Evolutionary conservation across 2,329 filamentous ascomycete genomes (phyloP).

Genomic region (Paramyrothecium roridum): DNA sequence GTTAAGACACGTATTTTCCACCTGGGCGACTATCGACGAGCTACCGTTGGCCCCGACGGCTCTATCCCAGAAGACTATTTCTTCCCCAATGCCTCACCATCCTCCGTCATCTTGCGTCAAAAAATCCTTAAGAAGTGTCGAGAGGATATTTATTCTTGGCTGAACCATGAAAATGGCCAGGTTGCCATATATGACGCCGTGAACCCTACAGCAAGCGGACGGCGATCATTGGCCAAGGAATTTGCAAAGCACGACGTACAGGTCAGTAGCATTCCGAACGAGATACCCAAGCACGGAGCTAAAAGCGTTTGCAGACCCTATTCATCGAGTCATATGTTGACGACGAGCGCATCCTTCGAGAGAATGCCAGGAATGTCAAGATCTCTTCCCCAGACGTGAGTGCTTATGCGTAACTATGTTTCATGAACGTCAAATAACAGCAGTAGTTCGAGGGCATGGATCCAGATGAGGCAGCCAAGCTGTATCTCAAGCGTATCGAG

Average conservation of each 20-base stretch:
- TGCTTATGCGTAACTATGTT: constrained; percentile 3
- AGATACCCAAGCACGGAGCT: background rate
- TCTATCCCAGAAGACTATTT: constrained; percentile 97
- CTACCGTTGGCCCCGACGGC: constrained; percentile 78
- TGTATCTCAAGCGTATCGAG: constrained; percentile 87
- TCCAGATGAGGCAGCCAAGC: constrained; percentile 84
- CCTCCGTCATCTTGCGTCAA: constrained; percentile 89
- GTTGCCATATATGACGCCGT: constrained; percentile 99
- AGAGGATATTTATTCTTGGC: constrained; percentile 93
- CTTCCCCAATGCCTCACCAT: constrained; percentile 88
- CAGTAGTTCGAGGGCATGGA: constrained; percentile 82
- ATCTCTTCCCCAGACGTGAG: constrained; percentile 92
- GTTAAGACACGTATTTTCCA: constrained; percentile 99
- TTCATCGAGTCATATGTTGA: constrained; percentile 97
- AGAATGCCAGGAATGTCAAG: constrained; percentile 96
- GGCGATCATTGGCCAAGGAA: constrained; percentile 85
- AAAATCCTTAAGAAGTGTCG: constrained; percentile 97
- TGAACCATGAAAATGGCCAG: constrained; percentile 96
- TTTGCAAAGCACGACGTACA: constrained; percentile 97
- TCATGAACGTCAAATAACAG: constrained; percentile 5
- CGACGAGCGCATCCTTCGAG: constrained; percentile 87
- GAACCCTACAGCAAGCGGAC: constrained; percentile 80
- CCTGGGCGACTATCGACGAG: constrained; percentile 91
- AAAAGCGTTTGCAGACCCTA: constrained; percentile 60
- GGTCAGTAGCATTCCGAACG: constrained; percentile 38